A percentile compares a stretch with the other conserved stretches of the same genome.
These are phyloP conservation scores for Leishmania aethiopica DNA, from an alignment of 208 protist genomes.

Conservation along the genomic window DNA sequence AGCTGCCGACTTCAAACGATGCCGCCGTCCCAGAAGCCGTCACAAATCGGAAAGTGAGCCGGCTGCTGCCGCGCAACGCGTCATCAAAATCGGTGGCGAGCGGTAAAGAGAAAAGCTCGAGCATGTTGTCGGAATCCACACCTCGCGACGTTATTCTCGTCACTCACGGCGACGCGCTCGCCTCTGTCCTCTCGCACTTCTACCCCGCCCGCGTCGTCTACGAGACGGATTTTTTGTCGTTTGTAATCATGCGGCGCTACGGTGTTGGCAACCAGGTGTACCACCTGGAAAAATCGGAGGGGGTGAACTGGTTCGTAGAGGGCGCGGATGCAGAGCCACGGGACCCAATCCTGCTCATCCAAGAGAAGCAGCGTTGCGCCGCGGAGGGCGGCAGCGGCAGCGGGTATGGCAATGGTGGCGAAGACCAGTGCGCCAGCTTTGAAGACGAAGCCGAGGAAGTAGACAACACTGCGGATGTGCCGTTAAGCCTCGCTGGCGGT, in stretches of 20 bases:
- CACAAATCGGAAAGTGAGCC: background rate
- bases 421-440: background rate
- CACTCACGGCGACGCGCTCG: conserved; percentile 82
- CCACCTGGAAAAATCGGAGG: conserved; percentile 46
- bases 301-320: conserved; percentile 67
- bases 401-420: background rate
- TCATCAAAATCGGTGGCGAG: background rate
- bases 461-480: conserved; percentile 10
- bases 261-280: conserved; percentile 31
- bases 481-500: conserved; percentile 11
- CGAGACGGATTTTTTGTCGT: conserved; percentile 75
- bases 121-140: background rate
- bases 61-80: conserved; percentile 5
- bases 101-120: background rate
- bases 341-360: conserved; percentile 21
- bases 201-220: conserved; percentile 79
- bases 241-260: conserved; percentile 62
- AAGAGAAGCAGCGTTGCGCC: conserved; percentile 20
- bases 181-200: conserved; percentile 55
- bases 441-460: conserved; percentile 25
- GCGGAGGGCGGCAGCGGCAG: background rate
- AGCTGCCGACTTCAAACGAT: background rate
- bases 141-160: conserved; percentile 58
- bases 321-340: conserved; percentile 41
- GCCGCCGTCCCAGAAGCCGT: conserved; percentile 3